Evolutionary conservation across 106 monocot genomes (phyloP), one percentile per base, ranked within the genome.

Genomic region (Chionographis japonica): DNA sequence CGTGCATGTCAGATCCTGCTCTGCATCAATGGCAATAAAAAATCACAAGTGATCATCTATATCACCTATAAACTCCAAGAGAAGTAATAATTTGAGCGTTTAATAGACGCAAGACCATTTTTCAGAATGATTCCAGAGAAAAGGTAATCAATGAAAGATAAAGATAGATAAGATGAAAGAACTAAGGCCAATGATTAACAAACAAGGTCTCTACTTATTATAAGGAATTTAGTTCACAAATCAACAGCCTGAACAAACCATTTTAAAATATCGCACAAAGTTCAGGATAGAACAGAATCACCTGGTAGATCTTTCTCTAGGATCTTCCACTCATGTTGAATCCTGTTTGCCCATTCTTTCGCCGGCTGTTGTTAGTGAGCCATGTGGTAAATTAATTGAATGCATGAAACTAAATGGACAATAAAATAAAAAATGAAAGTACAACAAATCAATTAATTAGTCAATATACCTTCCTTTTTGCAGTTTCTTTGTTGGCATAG

Each of bases 241-340:
- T 56, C n/a, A 12, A 56, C n/a, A 56, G 16, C 10, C n/a, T 13
- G 6, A 56, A 13, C n/a, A 17, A 17, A 0, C 13, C n/a, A 14
- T 15, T 1, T 3, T 15, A 16, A 56, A 56, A 15, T 56, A 13
- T 56, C 6, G 6, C 12, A 56, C 5, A 4, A 13, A 13, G n/a
- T 56, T 56, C 11, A 27, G 7, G 6, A 4, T 17, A 20, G 36
- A 40, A 56, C 10, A 27, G 18, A 8, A 60, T 52, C 15, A 74
- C 74, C 74, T 66, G 74, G 74, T 37, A 74, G 49, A 57, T 74
- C 43, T 10, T 58, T 66, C 46, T 74, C 49, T 12, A 74, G 58
- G 37, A 74, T 9, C 49, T 66, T 74, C 74, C 65, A 74, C 42
- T 74, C 74, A 4, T 66, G 53, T 37, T 66, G 74, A 56, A 73